Evolutionary conservation across 2,329 filamentous ascomycete species (phyloP), one percentile per base, ranked within the genome.

Genomic region (Blastomyces percursus): DNA sequence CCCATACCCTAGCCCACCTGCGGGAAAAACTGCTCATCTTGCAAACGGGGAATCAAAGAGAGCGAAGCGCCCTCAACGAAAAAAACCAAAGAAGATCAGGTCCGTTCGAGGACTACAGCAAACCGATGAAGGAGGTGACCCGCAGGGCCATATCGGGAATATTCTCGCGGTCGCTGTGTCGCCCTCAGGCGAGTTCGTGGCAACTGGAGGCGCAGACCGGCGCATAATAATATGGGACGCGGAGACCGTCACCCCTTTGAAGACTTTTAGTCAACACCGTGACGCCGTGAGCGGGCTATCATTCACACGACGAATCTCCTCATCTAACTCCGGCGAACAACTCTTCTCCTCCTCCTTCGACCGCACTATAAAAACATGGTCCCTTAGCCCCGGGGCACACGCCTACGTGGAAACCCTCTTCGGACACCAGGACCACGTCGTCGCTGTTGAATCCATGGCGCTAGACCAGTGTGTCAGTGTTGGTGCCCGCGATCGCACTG

Each of bases 371-470:
- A 97, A 97, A 76, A 88, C 95, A 40, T 99, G 93, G 91, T 93
- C 88, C 67, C 79, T 96, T 52, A 78, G 76, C 44, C 69, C 73
- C 5, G 89, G 96, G 69, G 91, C 95, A 73, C 82, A 96, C 65
- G 91, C 93, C 55, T 99, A 97, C 71, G 85, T 96, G 38, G 94
- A 99, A 75, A 97, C 93, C 0, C 81, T 99, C 0, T 97, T 96
- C 72, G 94, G 94, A 54, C 94, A 99, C 76, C 93, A 96, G 72
- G 93, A 97, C 72, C 83, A 90, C 66, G 89, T 97, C 5, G 82
- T 93, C 46, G 90, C 91, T 71, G 84, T 99, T 61, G 89, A 90
- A 66, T 88, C 90, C 27, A 82, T 96, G 65, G 86, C 88, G 1
- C 86, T 91, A 68, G 94, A 97, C 75, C 87, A 91, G 58, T 96